These are phyloP conservation scores for Papiliotrema flavescens DNA, from an alignment of 1,284 basidiomycete species.

Conservation along the genomic window DNA sequence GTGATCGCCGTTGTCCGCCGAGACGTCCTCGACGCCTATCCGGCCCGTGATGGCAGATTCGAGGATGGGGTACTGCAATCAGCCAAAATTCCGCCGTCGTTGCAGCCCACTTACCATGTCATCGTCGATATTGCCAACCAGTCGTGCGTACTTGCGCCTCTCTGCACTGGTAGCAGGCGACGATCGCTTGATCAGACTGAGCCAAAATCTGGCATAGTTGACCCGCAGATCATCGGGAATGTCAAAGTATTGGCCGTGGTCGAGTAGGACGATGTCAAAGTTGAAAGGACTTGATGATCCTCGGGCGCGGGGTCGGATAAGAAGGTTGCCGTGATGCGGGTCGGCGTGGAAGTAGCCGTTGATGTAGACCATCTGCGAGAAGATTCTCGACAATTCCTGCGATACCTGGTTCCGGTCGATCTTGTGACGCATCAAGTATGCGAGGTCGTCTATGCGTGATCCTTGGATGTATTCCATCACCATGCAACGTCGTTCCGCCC, in stretches of 20 bases:
- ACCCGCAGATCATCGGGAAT: conserved; percentile 68
- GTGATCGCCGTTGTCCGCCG: conserved; percentile 5
- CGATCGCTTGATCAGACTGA: conserved; percentile 72
- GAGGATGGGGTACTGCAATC: conserved; percentile 54
- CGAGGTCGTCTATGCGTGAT: conserved; percentile 81
- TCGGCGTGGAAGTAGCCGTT: conserved; percentile 62
- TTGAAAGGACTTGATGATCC: conserved; percentile 76
- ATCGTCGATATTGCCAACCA: conserved; percentile 84
- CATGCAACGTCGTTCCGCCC: conserved; percentile 78
- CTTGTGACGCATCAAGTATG: conserved; percentile 73
- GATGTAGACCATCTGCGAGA: conserved; percentile 93
- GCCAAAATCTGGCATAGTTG: conserved; percentile 65
- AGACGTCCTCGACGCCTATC: conserved; percentile 44
- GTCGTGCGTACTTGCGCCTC: conserved; percentile 74
- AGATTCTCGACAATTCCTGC: conserved; percentile 74
- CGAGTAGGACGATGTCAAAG: conserved; percentile 88
- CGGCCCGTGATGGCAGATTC: conserved; percentile 78
- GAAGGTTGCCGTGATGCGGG: conserved; percentile 67
- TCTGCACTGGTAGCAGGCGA: conserved; percentile 62
- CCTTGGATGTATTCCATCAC: conserved; percentile 91
- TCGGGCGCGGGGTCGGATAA: conserved; percentile 71
- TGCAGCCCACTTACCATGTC: conserved; percentile 61
- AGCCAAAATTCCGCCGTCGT: conserved; percentile 3
- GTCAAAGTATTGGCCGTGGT: conserved; percentile 86
- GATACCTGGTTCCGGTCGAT: conserved; percentile 95